Conservation (phyloP, 257 asterid species). For the Gentiana dahurica region DNA sequence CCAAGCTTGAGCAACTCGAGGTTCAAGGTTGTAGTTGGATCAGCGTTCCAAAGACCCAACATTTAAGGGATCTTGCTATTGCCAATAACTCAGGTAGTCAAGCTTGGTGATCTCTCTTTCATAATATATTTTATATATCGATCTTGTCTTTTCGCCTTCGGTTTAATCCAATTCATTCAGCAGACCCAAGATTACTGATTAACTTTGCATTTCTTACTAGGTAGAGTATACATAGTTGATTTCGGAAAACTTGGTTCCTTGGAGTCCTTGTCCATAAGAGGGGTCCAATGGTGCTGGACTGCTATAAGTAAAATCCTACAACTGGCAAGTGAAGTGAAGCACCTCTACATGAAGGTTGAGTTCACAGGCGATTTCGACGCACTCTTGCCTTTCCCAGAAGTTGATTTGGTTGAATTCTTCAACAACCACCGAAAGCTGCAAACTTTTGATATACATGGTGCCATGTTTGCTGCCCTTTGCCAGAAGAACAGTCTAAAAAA, state of each 20-base stretch:
- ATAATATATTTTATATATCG: neutral
- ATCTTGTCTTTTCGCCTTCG: neutral
- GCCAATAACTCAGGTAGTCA: conserved; percentile 67
- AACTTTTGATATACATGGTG: conserved; percentile 84
- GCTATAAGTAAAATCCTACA: conserved; percentile 68
- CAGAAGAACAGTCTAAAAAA: conserved; percentile 90
- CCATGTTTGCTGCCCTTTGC: conserved; percentile 96
- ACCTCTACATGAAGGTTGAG: conserved; percentile 91
- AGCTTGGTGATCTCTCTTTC: neutral
- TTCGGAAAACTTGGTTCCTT: conserved; percentile 72
- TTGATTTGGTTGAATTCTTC: conserved; percentile 87
- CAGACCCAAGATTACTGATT: neutral
- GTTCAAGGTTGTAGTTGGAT: conserved; percentile 89
- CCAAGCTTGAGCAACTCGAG: conserved; percentile 55
- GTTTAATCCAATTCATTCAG: neutral
- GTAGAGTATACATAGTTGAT: conserved; percentile 60
- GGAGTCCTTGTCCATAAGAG: conserved; percentile 66
- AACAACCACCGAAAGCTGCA: conserved; percentile 79
- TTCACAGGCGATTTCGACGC: conserved; percentile 66
- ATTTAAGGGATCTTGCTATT: conserved; percentile 54
- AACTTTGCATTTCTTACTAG: conserved; percentile 18
- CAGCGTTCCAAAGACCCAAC: conserved; percentile 46
- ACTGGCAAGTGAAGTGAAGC: conserved; percentile 82
- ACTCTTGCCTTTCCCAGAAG: conserved; percentile 79
- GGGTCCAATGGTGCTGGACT: conserved; percentile 94